These are phyloP conservation scores for Fusarium oligoseptatum DNA, from an alignment of 2,329 filamentous ascomycete genomes.

Conservation along the genomic window DNA sequence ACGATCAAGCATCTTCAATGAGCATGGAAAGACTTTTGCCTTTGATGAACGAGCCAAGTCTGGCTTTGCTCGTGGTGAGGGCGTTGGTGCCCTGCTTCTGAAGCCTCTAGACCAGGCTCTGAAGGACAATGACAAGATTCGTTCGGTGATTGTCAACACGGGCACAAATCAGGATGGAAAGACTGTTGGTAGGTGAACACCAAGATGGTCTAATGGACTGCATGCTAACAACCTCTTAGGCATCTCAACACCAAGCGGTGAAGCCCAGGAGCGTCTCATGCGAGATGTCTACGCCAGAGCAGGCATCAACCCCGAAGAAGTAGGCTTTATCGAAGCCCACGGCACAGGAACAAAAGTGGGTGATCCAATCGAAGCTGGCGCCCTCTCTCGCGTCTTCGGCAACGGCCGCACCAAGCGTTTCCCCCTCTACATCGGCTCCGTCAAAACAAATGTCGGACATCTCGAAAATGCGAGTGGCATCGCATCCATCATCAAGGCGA, in stretches of 20 bases:
- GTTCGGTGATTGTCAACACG: constrained; percentile 26
- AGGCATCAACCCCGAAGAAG: constrained; percentile 1
- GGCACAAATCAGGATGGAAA: constrained; percentile 34
- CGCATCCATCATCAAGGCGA: constrained; percentile 24
- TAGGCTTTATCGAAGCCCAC: constrained; percentile 18
- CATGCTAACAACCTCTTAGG: not conserved
- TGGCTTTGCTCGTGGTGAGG: constrained; percentile 30
- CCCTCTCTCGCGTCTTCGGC: constrained; percentile 13
- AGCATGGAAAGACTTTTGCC: constrained; percentile 26
- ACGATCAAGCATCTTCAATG: constrained; percentile 19
- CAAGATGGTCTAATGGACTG: too few species aligned
- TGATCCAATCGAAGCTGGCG: constrained; percentile 17
- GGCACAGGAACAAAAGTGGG: constrained; percentile 27
- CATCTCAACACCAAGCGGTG: constrained; percentile 6
- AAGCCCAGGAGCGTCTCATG: constrained; percentile 8
- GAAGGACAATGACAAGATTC: constrained; percentile 33
- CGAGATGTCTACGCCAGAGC: constrained; percentile 5
- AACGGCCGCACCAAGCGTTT: constrained; percentile 4
- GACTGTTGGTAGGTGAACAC: constrained; percentile 11
- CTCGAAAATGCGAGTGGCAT: constrained; percentile 22
- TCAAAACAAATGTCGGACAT: constrained; percentile 37
- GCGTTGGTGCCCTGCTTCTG: constrained; percentile 30
- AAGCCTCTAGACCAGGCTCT: constrained; percentile 32
- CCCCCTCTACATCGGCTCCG: constrained; percentile 10
- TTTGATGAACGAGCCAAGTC: constrained; percentile 22